Conservation (phyloP, 257 asterid genomes). For the Jacaranda mimosifolia region DNA sequence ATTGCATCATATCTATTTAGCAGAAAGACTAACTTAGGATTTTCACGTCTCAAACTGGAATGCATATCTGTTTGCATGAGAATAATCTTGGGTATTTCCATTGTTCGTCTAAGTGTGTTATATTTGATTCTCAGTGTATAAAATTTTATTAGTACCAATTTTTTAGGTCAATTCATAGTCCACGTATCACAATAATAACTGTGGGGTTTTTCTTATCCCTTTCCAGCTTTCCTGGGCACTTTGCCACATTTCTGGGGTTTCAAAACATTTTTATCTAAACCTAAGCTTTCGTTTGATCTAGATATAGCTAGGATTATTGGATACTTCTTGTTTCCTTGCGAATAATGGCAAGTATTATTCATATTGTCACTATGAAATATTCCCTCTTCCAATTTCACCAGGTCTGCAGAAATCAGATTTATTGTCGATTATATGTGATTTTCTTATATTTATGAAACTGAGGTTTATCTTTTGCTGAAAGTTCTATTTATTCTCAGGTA, state of each 20-base stretch:
- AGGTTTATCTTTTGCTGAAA: constrained; percentile 18
- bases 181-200: neutral
- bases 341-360: constrained; percentile 15
- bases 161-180: constrained; percentile 5
- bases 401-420: neutral
- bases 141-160: constrained; percentile 2
- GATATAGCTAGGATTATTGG: neutral
- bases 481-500: constrained; percentile 62
- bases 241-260: constrained; percentile 4
- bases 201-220: neutral
- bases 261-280: constrained; percentile 2
- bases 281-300: constrained; percentile 22
- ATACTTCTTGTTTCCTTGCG: constrained; percentile 10
- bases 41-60: neutral
- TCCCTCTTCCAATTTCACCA: constrained; percentile 19
- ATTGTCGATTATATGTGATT: neutral
- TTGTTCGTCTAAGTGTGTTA: constrained; percentile 5
- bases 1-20: neutral
- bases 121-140: constrained; percentile 1
- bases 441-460: constrained; percentile 7
- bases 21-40: neutral
- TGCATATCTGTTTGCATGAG: neutral
- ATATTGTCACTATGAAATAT: constrained; percentile 18
- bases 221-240: neutral
- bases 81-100: neutral